These are phyloP conservation scores for Amanita muscaria DNA, from an alignment of 768 basidiomycete species.

Conservation along the genomic window DNA sequence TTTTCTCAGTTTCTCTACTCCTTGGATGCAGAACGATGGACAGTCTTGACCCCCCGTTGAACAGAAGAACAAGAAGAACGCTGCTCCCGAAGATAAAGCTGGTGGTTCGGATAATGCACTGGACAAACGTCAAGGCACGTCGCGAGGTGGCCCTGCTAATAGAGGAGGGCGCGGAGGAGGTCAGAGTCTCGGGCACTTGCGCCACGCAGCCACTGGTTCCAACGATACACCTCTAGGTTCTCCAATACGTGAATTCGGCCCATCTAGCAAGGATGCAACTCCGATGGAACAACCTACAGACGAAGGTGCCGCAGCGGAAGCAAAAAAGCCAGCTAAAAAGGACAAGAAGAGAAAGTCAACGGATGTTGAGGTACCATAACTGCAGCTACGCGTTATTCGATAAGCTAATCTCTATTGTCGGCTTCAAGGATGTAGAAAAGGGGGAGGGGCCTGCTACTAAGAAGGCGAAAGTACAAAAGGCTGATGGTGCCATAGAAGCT, in stretches of 20 bases:
- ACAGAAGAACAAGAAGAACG: neutral
- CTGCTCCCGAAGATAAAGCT: neutral
- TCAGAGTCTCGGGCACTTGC: conserved; percentile 21
- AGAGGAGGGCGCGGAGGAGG: conserved; percentile 26
- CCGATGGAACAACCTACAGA: conserved; percentile 10
- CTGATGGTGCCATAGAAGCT: conserved; percentile 5
- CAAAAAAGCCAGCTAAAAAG: conserved; percentile 13
- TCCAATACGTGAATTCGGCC: conserved; percentile 31
- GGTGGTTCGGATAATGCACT: conserved; percentile 1
- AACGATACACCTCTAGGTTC: conserved; percentile 68
- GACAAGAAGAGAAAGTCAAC: conserved; percentile 15
- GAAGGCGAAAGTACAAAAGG: conserved; percentile 16
- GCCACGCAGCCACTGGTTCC: conserved; percentile 44
- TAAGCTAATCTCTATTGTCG: too few species aligned
- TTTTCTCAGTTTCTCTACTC: neutral
- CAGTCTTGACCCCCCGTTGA: neutral
- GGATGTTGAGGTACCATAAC: conserved; percentile 10
- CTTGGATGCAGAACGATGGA: neutral
- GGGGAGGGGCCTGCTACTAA: conserved; percentile 7
- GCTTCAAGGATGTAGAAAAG: conserved; percentile 8
- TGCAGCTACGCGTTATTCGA: too few species aligned
- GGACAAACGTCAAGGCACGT: conserved; percentile 16
- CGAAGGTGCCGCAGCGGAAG: conserved; percentile 10
- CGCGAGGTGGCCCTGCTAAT: conserved; percentile 12
- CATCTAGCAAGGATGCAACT: conserved; percentile 19